Base-by-base conservation (phyloP, 192 early-diverging fungal genomes). In the Coemansia sp. region DNA sequence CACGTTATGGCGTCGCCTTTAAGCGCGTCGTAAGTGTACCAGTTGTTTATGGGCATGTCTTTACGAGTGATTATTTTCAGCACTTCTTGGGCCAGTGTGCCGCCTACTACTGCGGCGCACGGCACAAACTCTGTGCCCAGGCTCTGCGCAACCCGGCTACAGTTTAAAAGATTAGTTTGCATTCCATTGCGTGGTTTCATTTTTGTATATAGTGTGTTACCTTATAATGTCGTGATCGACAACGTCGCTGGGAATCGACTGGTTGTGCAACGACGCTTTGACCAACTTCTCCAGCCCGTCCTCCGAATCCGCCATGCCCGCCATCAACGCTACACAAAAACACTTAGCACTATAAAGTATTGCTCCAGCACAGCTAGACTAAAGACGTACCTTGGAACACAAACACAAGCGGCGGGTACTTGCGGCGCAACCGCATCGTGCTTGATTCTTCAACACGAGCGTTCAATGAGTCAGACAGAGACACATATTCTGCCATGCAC, bases 21-120 rank as follows among this genome's bases (percentile, higher is more conserved):
- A 21, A 82, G 22, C n/a, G 86, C 91, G 57, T 90, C 83, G 60
- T 85, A 89, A 22, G 83, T 55, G 62, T 91, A 93, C 78, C 90
- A 91, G 71, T 98, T 98, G 57, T 88, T 74, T 8, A 94, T 69
- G 11, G 95, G 94, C 36, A 85, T 72, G 50, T 94, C 95, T 61
- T 93, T 94, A 28, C 74, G 82, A 3, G 91, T 88, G 5, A 96
- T 56, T 12, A 89, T 88, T 69, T 93, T 94, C n/a, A 98, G 78
- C 11, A 95, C 86, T 34, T 98, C 94, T 60, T 96, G 94, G 0
- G 92, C 89, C 51, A 95, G 78, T 0, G 94, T 85, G 7, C 94
- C 95, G 25, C 95, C 95, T 2, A 96, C 72, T 51, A 96, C 88
- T 14, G 95, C 89, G 55, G 89, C 90, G 15, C 93, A 85, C 26